Percentiles rank a stretch among this genome's conserved stretches.
These are phyloP conservation scores for Miscanthus sacchariflorus DNA, from an alignment of 202 grass and related monocot species.

Conservation along the genomic window DNA sequence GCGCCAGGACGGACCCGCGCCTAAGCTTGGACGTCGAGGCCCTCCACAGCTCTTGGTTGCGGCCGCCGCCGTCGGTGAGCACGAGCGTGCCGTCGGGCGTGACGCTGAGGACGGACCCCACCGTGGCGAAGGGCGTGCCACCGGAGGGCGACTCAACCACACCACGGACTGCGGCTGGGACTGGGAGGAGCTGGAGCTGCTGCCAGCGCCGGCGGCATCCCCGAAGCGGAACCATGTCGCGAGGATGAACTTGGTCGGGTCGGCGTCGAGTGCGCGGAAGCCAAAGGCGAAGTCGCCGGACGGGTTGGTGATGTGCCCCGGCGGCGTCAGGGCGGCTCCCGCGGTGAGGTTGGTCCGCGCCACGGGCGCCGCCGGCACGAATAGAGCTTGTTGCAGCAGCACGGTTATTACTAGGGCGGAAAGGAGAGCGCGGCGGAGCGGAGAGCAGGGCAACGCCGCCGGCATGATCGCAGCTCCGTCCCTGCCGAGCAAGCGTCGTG, in stretches of 20 bases:
- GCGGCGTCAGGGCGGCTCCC: background rate
- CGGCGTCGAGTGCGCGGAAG: constrained; percentile 22
- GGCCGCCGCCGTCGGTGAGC: constrained; percentile 21
- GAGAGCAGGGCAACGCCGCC: too few relatives aligned
- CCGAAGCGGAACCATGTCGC: constrained; percentile 49
- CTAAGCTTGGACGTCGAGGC: background rate
- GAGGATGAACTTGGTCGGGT: constrained; percentile 33
- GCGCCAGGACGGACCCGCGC: background rate
- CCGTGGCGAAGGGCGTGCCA: background rate
- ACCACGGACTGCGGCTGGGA: constrained; percentile 20
- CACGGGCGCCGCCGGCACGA: background rate
- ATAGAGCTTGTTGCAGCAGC: background rate
- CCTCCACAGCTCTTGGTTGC: background rate
- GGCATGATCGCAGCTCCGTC: too few relatives aligned
- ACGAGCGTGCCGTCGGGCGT: constrained; percentile 4
- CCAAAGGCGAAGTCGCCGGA: constrained; percentile 38
- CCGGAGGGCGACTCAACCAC: constrained; percentile 21
- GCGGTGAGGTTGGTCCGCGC: constrained; percentile 21
- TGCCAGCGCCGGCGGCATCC: background rate
- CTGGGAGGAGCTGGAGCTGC: background rate
- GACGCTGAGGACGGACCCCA: constrained; percentile 30
- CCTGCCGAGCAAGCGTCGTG: too few relatives aligned
- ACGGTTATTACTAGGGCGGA: too few relatives aligned
- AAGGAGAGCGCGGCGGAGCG: too few relatives aligned
- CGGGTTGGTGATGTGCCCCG: constrained; percentile 31